Base-by-base conservation (phyloP, 2,329 filamentous ascomycete genomes). In the Aureobasidium namibiae region DNA sequence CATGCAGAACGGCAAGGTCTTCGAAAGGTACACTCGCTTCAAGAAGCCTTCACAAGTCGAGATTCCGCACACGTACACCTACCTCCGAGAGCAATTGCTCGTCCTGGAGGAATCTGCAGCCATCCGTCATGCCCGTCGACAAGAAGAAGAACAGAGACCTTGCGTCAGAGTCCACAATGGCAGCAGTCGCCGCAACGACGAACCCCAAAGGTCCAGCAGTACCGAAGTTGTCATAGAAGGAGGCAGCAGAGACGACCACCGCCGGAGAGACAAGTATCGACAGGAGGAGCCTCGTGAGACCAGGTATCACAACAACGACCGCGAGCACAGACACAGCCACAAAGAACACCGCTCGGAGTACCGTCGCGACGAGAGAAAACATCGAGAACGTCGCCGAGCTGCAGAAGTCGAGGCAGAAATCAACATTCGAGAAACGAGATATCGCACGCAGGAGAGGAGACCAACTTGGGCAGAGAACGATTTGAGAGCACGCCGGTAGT, bases 31-130 rank as follows among this genome's bases (percentile, higher is more conserved):
- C 9, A 34, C 18, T 7, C 29, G 36, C 11, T 29, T 72, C 61
- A 67, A 69, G 69, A 74, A 76, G 66, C 69, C 72, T 26, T 73
- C 78, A 60, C 75, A 72, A 23, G 72, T 78, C 33, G 76, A 78
- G 67, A 67, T 78, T 49, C 74, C 74, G 14, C 67, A 69, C 38
- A 69, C 68, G 56, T 78, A 77, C 67, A 59, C 56, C 14, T 59
- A 50, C 18, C 31, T 50, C 18, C 34, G 39, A 45, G 46, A 50
- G n/a, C 45, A 59, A 29, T n/a, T 59, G 9, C 41, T 11, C 5
- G 56, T 50, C 26, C 18, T 59, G 36, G 57, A 59, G 29, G 46
- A 59, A 24, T 21, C 33, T 38, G 36, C 46, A 14, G n/a, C 13
- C 11, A 14, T 34, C 5, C 36, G 38, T 18, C 48, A 45, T 21